Conservation (phyloP, 2,329 filamentous ascomycete genomes). For the Zymoseptoria pseudotritici region DNA sequence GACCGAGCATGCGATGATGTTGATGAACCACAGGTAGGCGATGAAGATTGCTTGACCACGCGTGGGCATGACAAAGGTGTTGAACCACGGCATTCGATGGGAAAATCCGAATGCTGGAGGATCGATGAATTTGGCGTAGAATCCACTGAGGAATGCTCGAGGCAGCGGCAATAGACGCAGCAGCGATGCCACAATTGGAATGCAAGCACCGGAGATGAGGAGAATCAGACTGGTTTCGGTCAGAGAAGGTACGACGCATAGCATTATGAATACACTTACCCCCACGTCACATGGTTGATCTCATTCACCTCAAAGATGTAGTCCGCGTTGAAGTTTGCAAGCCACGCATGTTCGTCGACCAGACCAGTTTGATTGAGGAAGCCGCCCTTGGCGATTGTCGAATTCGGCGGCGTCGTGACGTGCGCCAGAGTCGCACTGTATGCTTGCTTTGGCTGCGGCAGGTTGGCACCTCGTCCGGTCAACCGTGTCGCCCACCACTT, state of each 20-base stretch:
- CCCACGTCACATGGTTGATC: slow-evolving; percentile 18
- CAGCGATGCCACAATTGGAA: slow-evolving; percentile 15
- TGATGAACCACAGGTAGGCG: slow-evolving; percentile 23
- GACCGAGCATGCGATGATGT: slow-evolving; percentile 25
- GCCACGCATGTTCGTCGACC: slow-evolving; percentile 24
- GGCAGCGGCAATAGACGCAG: slow-evolving; percentile 14
- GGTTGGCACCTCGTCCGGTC: slow-evolving; percentile 6
- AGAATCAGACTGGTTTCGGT: slow-evolving; percentile 12
- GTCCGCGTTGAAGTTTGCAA: slow-evolving; percentile 23
- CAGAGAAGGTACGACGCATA: neutral
- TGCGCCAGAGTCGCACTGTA: slow-evolving; percentile 23
- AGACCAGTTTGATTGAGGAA: slow-evolving; percentile 28
- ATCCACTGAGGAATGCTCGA: slow-evolving; percentile 1
- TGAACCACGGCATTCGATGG: slow-evolving; percentile 4
- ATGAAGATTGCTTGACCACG: slow-evolving; percentile 25
- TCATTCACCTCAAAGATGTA: slow-evolving; percentile 26
- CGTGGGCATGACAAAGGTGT: slow-evolving; percentile 18
- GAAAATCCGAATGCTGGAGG: slow-evolving; percentile 4
- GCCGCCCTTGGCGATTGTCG: slow-evolving; percentile 4
- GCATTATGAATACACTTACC: neutral
- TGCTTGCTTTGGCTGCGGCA: slow-evolving; percentile 17
- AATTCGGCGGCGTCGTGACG: slow-evolving; percentile 18
- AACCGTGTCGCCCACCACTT: slow-evolving; percentile 25
- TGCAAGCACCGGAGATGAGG: slow-evolving; percentile 13
- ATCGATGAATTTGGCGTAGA: slow-evolving; percentile 15